Percentiles rank a stretch among this genome's conserved stretches.
phyloP scores from a whole-genome alignment of 768 basidiomycete species.

The Termitomyces heimii region DNA sequence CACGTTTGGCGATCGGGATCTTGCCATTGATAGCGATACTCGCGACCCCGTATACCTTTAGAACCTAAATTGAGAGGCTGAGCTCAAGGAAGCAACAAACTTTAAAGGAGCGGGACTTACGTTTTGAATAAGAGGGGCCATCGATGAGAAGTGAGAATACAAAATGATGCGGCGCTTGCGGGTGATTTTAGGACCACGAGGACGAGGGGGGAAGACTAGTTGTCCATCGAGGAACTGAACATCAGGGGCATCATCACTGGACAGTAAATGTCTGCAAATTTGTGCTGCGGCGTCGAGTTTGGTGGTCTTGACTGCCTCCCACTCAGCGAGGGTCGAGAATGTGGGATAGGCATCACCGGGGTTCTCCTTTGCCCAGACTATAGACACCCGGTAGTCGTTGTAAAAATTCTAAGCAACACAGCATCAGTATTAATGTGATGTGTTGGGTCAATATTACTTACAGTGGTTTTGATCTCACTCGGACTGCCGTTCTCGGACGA shows the following conservation, averaged over 20 bases:
- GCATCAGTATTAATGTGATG: not conserved
- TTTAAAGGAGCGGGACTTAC: not conserved
- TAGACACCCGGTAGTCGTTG: not conserved
- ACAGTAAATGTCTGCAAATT: not conserved
- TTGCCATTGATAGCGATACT: slow-evolving; percentile 12
- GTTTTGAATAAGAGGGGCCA: slow-evolving; percentile 13
- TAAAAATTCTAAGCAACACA: not conserved
- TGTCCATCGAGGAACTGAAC: slow-evolving; percentile 3
- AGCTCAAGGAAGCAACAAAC: too few species aligned
- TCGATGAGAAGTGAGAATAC: slow-evolving; percentile 13
- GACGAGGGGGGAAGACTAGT: not conserved
- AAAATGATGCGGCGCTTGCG: slow-evolving; percentile 1
- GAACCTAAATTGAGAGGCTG: not conserved
- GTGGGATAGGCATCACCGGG: not conserved
- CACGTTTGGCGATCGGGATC: slow-evolving; percentile 3
- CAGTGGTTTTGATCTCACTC: not conserved
- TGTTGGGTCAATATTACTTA: not conserved
- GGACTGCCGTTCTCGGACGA: not conserved
- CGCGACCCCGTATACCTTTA: not conserved
- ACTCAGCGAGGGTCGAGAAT: not conserved
- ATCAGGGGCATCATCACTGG: slow-evolving; percentile 1
- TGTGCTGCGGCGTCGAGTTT: slow-evolving; percentile 7
- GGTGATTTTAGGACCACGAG: not conserved
- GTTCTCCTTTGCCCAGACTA: not conserved
- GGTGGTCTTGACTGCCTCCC: not conserved